Conservation (phyloP, 2,329 filamentous ascomycete species). For the Talaromyces sp. region DNA sequence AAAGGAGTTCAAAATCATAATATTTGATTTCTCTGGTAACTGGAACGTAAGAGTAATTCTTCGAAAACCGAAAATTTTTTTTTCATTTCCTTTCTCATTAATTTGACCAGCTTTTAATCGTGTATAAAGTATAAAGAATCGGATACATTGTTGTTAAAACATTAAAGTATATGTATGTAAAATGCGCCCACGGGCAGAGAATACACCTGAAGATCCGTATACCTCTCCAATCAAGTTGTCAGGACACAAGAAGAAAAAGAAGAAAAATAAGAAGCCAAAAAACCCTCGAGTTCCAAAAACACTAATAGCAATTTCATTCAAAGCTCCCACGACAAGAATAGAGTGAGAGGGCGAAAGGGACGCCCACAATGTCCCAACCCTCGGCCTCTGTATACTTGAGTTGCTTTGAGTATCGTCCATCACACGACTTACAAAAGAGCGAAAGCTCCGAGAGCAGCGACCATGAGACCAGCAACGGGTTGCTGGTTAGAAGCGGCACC, state of each 20-base stretch:
- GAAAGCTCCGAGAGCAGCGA: constrained; percentile 37
- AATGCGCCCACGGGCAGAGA: constrained; percentile 9
- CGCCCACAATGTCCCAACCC: background rate
- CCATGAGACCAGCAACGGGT: constrained; percentile 36
- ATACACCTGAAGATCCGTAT: background rate
- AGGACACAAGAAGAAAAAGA: background rate
- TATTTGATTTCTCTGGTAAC: background rate
- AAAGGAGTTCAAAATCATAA: background rate
- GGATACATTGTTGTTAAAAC: background rate
- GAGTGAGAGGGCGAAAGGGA: background rate
- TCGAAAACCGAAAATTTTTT: background rate
- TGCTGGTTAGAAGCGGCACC: constrained; percentile 35
- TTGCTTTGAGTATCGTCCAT: background rate
- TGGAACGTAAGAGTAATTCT: background rate
- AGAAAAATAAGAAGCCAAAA: background rate
- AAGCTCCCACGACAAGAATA: background rate
- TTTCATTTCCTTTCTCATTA: background rate
- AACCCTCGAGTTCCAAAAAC: background rate
- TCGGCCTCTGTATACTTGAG: background rate
- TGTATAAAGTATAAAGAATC: constrained; percentile 3
- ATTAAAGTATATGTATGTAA: constrained; percentile 13
- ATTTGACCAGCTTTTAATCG: background rate
- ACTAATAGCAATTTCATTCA: background rate
- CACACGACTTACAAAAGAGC: constrained; percentile 33
- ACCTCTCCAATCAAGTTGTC: background rate